phyloP scores from a whole-genome alignment of 176 grass and related monocot species.

The Aegilops tauschii region DNA sequence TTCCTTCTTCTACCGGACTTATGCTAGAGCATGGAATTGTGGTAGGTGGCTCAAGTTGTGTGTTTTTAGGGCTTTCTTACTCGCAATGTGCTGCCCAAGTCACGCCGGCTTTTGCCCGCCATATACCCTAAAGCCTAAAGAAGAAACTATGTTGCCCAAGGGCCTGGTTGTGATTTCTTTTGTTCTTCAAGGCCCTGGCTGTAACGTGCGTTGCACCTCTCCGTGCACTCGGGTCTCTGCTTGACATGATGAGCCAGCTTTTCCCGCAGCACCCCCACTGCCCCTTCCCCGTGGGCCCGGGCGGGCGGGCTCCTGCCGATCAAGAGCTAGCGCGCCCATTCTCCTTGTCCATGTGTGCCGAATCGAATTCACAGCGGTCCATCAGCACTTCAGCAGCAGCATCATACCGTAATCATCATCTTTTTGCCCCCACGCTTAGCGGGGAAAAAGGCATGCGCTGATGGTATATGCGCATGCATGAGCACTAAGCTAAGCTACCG shows the following conservation, averaged over 20 bases:
- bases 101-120: no score
- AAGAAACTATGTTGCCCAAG: no score
- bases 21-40: no score
- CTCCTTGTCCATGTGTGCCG: constrained; percentile 36
- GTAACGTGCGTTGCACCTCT: no score
- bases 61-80: no score
- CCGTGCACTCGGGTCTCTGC: not conserved
- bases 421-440: not conserved
- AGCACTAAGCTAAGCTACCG: not conserved
- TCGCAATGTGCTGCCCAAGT: not conserved
- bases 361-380: constrained; percentile 31
- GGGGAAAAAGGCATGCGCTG: not conserved
- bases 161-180: not conserved
- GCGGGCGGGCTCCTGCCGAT: not conserved
- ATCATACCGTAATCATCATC: constrained; percentile 51
- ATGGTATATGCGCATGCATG: constrained; percentile 8
- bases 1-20: no score
- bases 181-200: not conserved
- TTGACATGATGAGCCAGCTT: not conserved
- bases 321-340: not conserved
- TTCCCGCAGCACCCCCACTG: not conserved
- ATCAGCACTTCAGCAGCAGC: not conserved
- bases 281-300: not conserved
- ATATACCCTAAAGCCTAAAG: no score
- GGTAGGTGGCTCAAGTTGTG: no score